Conservation (phyloP, 441 rosid genomes). For the Adansonia grandidieri region DNA sequence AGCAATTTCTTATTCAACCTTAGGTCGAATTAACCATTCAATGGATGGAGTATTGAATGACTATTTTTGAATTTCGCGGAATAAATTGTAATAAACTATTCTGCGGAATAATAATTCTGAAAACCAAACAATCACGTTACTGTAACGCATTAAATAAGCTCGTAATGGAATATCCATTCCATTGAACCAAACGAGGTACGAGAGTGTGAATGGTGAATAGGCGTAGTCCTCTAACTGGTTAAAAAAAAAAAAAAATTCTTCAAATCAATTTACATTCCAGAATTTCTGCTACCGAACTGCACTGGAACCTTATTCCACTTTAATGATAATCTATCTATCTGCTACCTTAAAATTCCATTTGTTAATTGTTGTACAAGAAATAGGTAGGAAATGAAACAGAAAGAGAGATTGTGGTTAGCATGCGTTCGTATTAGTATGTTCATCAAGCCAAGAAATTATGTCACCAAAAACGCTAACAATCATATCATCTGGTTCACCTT, state of each 20-base stretch:
- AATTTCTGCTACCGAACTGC: not conserved
- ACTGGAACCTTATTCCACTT: not conserved
- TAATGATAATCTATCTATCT: not conserved
- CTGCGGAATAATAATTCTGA: too few species aligned
- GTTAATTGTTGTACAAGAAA: not conserved
- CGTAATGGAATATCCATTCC: too few species aligned
- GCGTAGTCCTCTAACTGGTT: not conserved
- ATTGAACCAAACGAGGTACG: too few species aligned
- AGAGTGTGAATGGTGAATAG: not conserved
- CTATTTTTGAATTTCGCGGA: too few species aligned
- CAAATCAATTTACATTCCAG: not conserved
- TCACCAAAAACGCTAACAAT: constrained; percentile 66
- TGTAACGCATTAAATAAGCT: too few species aligned
- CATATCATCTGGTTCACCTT: constrained; percentile 84
- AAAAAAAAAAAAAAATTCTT: not conserved
- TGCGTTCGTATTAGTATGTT: constrained; percentile 38
- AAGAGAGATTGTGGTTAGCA: constrained; percentile 12
- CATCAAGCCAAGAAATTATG: constrained; percentile 77
- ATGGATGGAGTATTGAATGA: too few species aligned
- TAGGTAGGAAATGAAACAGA: not conserved
- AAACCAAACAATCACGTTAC: too few species aligned
- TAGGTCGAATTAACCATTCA: too few species aligned
- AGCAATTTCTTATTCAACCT: too few species aligned
- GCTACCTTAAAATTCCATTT: not conserved
- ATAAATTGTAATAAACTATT: too few species aligned